Evolutionary conservation across 768 basidiomycete species (phyloP), one percentile per base, ranked within the genome.

Genomic region (Gloeophyllum trabeum): DNA sequence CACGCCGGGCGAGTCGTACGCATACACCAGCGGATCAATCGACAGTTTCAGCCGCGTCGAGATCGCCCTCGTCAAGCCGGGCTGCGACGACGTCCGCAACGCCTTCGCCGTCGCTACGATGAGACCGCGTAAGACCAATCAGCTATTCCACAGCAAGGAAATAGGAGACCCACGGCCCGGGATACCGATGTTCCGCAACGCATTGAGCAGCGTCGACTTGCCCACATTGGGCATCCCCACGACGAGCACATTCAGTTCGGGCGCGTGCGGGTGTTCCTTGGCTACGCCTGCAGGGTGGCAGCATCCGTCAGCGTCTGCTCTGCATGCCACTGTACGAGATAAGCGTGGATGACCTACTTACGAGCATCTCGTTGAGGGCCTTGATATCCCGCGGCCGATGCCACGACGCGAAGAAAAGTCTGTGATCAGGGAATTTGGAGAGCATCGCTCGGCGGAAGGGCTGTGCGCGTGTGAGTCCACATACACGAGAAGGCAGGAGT

Each of bases 191-290:
- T 76, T 80, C 34, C 94, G 76, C 21, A 99, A 70, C 1, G 90
- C 78, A 55, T 99, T 99, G 10, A 99, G 66, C 40, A 98, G 62
- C 2, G 89, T 93, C 12, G 93, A 97, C 64, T 99, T 98, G 32
- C 94, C 94, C 37, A 97, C 91, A 59, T 98, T 98, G 14, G 96
- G 96, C 94, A 99, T 98, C 19, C 96, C 96, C 45, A 96, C 81
- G 19, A 98, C 90, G 2, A 97, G 71, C 5, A 97, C 82, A 52
- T 92, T 91, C 50, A 89, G 63, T 56, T 85, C 85, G 51, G 79
- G 75, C 37, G 76, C 71, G 48, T 86, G 74, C 40, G 76, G 76
- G 55, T 80, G 72, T 32, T 68, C 66, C 52, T 75, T 76, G 24
- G 85, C 82, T 50, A 87, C 71, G 51, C 75, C 85, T 89, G 48